These are phyloP conservation scores for Amphibolis antarctica DNA, from an alignment of 106 monocot species.

Conservation along the genomic window DNA sequence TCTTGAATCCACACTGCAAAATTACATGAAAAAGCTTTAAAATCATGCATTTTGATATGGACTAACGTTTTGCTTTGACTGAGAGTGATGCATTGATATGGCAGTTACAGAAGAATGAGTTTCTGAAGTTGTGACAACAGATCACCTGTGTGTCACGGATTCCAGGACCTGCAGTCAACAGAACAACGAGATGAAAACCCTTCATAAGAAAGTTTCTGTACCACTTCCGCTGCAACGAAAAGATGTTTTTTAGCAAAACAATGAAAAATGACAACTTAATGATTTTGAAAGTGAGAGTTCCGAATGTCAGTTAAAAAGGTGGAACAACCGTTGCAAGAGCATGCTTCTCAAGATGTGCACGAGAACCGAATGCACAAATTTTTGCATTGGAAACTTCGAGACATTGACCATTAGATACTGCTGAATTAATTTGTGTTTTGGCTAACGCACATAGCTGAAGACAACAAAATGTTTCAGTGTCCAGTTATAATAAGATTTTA, in stretches of 20 bases:
- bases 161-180: conserved; percentile 86
- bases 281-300: neutral
- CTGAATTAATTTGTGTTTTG: conserved; percentile 25
- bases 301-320: neutral
- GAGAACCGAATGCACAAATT: conserved; percentile 87
- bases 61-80: neutral
- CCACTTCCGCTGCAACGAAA: conserved; percentile 82
- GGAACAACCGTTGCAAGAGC: conserved; percentile 75
- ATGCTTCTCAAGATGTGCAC: conserved; percentile 94
- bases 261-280: neutral
- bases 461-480: neutral
- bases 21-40: neutral
- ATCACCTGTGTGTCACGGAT: conserved; percentile 92
- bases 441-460: conserved; percentile 42
- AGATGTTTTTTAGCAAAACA: too few relatives aligned
- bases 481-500: too few relatives aligned
- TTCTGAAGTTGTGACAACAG: neutral
- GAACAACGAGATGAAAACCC: conserved; percentile 92
- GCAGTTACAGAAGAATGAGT: neutral
- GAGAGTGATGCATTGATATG: neutral
- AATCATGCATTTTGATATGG: neutral
- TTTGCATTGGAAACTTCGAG: conserved; percentile 42
- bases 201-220: conserved; percentile 96
- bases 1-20: conserved; percentile 97
- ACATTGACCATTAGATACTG: neutral